phyloP scores from a whole-genome alignment of 495 filamentous ascomycete species.

The Talaromyces stipitatus region DNA sequence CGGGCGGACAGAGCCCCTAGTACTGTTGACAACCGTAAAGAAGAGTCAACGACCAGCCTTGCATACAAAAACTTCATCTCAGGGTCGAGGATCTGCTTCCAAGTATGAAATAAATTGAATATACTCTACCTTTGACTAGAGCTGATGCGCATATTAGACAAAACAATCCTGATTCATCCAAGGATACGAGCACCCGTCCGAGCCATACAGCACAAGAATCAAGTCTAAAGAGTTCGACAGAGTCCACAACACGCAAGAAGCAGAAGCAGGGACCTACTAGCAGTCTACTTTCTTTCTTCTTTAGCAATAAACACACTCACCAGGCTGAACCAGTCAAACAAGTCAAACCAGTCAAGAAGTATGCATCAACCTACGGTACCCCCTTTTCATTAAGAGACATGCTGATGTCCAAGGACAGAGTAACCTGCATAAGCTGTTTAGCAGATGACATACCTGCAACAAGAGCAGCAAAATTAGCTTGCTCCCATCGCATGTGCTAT shows the following conservation, averaged over 20 bases:
- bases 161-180: neutral
- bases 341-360: neutral
- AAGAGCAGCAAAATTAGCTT: conserved; percentile 61
- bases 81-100: neutral
- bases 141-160: neutral
- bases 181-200: neutral
- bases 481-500: conserved; percentile 72
- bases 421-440: conserved; percentile 62
- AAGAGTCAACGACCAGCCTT: neutral
- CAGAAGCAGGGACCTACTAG: neutral
- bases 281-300: neutral
- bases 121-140: no score
- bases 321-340: neutral
- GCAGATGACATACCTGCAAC: conserved; percentile 50
- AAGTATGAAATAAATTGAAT: no score
- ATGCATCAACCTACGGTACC: neutral
- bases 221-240: neutral
- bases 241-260: neutral
- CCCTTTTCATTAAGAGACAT: neutral
- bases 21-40: neutral
- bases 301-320: neutral
- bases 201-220: neutral
- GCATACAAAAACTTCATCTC: neutral
- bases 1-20: neutral
- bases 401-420: conserved; percentile 27